A percentile compares a stretch with the other conserved stretches of the same genome.
Evolutionary conservation across 345 rosid genomes (phyloP).

Genomic region (Sisymbrium altissimum): DNA sequence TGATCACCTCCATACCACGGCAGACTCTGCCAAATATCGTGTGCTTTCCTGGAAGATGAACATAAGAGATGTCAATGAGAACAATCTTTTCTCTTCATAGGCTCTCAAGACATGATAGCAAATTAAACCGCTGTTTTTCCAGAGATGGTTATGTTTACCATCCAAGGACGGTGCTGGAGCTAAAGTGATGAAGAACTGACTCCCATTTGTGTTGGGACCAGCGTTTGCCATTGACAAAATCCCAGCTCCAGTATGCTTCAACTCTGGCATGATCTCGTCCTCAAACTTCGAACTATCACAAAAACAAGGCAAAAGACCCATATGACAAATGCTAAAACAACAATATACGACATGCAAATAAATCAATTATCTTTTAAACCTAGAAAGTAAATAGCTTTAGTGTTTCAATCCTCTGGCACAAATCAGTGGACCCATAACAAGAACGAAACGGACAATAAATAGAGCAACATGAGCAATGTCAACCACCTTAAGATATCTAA

Average conservation of each 20-base stretch:
- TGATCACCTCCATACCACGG: slow-evolving; percentile 88
- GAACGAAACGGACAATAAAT: neutral
- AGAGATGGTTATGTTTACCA: slow-evolving; percentile 44
- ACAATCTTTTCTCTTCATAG: neutral
- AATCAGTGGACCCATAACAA: neutral
- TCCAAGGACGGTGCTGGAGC: slow-evolving; percentile 82
- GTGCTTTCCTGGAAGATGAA: slow-evolving; percentile 63
- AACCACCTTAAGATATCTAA: neutral
- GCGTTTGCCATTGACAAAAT: slow-evolving; percentile 96
- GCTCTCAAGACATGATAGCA: neutral
- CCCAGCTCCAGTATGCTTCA: slow-evolving; percentile 97
- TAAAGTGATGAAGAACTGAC: slow-evolving; percentile 90
- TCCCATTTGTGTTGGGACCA: slow-evolving; percentile 90
- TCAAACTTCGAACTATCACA: slow-evolving; percentile 62
- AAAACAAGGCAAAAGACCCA: neutral
- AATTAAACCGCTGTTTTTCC: neutral
- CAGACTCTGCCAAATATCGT: slow-evolving; percentile 95
- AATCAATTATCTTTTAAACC: neutral
- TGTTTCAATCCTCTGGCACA: neutral
- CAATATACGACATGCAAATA: neutral
- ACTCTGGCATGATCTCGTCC: slow-evolving; percentile 78
- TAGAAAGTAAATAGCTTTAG: neutral
- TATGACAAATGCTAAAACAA: neutral
- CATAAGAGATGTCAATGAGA: neutral
- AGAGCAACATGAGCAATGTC: neutral